Evolutionary conservation across 2,329 filamentous ascomycete genomes (phyloP).

Genomic region (Remersonia thermophila): DNA sequence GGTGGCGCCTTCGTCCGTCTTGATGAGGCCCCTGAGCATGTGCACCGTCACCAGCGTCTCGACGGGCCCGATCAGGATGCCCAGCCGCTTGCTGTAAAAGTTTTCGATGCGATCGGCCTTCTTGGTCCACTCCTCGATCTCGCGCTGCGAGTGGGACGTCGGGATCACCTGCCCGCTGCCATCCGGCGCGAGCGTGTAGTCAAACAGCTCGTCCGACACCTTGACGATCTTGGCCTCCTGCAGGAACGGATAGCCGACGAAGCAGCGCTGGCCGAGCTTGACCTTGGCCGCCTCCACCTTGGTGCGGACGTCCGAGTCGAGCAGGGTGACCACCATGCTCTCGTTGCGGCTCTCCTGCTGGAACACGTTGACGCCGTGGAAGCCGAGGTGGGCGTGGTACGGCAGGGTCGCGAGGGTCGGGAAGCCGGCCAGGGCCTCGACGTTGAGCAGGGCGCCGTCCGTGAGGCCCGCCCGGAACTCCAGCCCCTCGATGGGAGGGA

Average conservation of each 20-base stretch:
- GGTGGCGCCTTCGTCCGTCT: constrained; percentile 81
- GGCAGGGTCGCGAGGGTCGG: constrained; percentile 79
- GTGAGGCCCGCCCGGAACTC: constrained; percentile 76
- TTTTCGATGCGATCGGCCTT: constrained; percentile 76
- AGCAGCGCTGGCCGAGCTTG: constrained; percentile 75
- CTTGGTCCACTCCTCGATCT: constrained; percentile 73
- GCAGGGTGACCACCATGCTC: constrained; percentile 83
- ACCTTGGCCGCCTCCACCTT: constrained; percentile 60
- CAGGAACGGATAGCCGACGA: constrained; percentile 89
- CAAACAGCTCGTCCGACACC: constrained; percentile 88
- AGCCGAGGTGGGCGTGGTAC: constrained; percentile 68
- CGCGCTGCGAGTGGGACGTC: constrained; percentile 58
- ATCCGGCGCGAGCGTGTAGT: constrained; percentile 60
- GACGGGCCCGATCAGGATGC: constrained; percentile 72
- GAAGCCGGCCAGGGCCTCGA: constrained; percentile 81
- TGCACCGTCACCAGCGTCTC: constrained; percentile 87
- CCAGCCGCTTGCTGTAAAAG: constrained; percentile 81
- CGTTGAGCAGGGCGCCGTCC: constrained; percentile 69
- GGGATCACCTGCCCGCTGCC: constrained; percentile 50
- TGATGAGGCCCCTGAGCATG: constrained; percentile 81
- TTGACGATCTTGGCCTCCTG: constrained; percentile 84
- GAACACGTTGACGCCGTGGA: constrained; percentile 88
- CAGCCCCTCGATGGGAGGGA: constrained; percentile 82
- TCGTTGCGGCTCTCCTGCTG: constrained; percentile 93
- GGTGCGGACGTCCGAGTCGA: constrained; percentile 59